Percentiles rank a stretch among this genome's conserved stretches.
These are phyloP conservation scores for Inonotus obliquus DNA, from an alignment of 1,284 basidiomycete genomes.

Conservation along the genomic window DNA sequence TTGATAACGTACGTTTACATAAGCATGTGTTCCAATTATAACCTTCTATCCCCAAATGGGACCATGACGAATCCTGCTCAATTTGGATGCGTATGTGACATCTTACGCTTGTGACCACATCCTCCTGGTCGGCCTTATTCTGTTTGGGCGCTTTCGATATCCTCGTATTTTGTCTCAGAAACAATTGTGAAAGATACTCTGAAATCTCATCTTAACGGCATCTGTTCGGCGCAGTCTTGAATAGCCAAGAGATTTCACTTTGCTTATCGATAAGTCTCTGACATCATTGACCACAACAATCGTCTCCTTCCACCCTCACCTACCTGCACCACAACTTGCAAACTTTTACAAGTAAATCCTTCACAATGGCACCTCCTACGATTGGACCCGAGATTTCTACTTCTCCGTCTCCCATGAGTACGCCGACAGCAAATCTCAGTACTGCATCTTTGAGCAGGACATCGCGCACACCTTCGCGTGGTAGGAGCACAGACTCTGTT, in stretches of 20 bases:
- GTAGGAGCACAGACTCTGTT: constrained; percentile 6
- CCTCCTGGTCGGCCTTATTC: too few species aligned
- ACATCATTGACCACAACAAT: too few species aligned
- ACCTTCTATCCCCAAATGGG: neutral
- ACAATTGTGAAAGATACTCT: too few species aligned
- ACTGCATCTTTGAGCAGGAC: neutral
- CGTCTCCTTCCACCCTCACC: too few species aligned
- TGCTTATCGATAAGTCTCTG: neutral
- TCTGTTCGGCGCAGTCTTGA: neutral
- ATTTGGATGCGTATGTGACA: neutral
- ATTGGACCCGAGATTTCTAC: constrained; percentile 13
- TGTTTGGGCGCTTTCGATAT: too few species aligned
- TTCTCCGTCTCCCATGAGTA: constrained; percentile 13
- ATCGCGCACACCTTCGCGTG: constrained; percentile 4
- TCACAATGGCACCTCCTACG: constrained; percentile 10
- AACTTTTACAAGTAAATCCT: neutral
- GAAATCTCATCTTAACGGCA: too few species aligned
- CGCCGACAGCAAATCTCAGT: constrained; percentile 1
- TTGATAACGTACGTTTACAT: neutral
- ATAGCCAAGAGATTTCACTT: neutral
- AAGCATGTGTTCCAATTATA: neutral
- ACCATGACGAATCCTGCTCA: neutral
- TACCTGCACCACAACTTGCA: neutral
- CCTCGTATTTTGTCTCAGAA: too few species aligned
- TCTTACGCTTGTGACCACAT: too few species aligned